A percentile compares a stretch with the other conserved stretches of the same genome.
phyloP scores from a whole-genome alignment of 73 alveolate genomes.

The Paramecium sonneborni region DNA sequence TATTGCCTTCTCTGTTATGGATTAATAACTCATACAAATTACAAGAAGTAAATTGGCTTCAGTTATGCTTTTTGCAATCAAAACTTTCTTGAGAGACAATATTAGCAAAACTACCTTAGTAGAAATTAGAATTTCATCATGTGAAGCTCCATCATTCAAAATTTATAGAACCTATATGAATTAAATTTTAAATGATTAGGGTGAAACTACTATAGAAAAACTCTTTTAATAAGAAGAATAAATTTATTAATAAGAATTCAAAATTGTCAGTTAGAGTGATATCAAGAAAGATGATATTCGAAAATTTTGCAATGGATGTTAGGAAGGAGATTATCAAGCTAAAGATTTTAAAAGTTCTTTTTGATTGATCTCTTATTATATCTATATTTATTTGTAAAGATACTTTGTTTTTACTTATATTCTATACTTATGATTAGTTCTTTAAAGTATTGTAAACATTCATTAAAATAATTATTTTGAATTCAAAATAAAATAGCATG shows the following conservation, averaged over 20 bases:
- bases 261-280: background rate
- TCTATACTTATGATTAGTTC: background rate
- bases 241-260: background rate
- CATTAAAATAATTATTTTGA: conserved; percentile 6
- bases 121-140: background rate
- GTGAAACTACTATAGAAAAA: background rate
- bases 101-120: background rate
- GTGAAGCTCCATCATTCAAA: background rate
- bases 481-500: conserved; percentile 5
- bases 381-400: background rate
- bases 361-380: background rate
- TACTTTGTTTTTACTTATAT: background rate
- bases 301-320: background rate
- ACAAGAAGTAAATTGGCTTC: conserved; percentile 1
- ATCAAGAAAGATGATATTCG: background rate
- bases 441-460: background rate
- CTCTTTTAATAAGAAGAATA: background rate
- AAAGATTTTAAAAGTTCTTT: background rate
- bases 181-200: background rate
- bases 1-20: background rate
- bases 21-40: background rate
- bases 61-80: background rate
- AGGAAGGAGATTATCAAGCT: background rate
- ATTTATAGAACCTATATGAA: background rate
- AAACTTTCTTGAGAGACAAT: background rate